phyloP scores from a whole-genome alignment of 805 yeast species.

The Suhomyces pyralidae region DNA sequence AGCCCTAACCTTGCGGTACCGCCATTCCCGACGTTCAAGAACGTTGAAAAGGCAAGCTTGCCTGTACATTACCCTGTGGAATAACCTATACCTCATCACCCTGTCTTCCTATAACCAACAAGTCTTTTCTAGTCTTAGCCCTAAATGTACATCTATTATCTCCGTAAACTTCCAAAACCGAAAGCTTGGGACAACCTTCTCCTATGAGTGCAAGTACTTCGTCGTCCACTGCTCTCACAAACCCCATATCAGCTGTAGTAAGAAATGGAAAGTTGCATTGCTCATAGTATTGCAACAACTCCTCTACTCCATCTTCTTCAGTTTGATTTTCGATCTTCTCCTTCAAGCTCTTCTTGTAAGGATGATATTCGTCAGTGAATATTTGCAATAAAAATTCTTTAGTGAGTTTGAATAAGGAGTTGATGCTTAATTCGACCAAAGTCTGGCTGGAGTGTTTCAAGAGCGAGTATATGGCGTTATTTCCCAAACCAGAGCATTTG shows the following conservation, averaged over 20 bases:
- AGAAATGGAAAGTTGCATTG: conserved; percentile 50
- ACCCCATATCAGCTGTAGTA: conserved; percentile 71
- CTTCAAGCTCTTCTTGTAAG: conserved; percentile 19
- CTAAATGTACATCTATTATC: conserved; percentile 61
- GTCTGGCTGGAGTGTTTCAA: conserved; percentile 63
- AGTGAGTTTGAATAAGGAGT: conserved; percentile 64
- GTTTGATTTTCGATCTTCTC: conserved; percentile 12
- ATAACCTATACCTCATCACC: conserved; percentile 24
- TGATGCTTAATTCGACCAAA: conserved; percentile 65
- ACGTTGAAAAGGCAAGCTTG: conserved; percentile 60
- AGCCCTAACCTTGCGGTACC: conserved; percentile 21
- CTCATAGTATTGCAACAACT: conserved; percentile 11
- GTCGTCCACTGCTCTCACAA: conserved; percentile 75
- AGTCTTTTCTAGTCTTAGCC: conserved; percentile 50
- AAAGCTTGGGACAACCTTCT: conserved; percentile 57
- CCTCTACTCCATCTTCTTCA: conserved; percentile 7
- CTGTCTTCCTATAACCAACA: conserved; percentile 72
- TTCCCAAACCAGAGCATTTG: conserved; percentile 65
- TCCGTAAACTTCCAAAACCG: conserved; percentile 77
- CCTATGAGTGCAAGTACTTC: conserved; percentile 56
- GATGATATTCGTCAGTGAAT: conserved; percentile 35
- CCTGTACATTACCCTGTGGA: conserved; percentile 40
- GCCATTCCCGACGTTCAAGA: conserved; percentile 54
- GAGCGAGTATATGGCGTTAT: conserved; percentile 57
- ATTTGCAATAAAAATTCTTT: conserved; percentile 46